A percentile compares a stretch with the other conserved stretches of the same genome.
phyloP scores from a whole-genome alignment of 2,329 filamentous ascomycete genomes.

The Lachnellula willkommii region DNA sequence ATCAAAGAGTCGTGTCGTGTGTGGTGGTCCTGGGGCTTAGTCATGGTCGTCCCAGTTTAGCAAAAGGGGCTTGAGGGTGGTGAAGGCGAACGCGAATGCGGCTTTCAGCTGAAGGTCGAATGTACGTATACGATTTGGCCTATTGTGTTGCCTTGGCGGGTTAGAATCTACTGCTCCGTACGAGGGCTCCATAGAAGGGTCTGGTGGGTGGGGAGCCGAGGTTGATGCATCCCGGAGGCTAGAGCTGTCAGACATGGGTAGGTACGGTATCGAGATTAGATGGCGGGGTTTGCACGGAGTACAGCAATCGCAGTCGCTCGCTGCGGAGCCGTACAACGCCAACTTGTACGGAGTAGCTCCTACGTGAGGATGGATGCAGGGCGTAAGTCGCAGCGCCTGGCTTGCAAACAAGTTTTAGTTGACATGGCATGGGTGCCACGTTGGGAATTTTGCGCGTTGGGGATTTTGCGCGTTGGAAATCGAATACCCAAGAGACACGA shows the following conservation, averaged over 20 bases:
- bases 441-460: background rate
- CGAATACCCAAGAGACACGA: background rate
- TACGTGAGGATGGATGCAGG: background rate
- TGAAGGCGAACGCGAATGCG: background rate
- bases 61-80: background rate
- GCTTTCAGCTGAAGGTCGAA: background rate
- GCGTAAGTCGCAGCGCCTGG: background rate
- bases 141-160: too few relatives aligned
- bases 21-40: background rate
- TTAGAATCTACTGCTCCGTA: too few relatives aligned
- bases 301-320: too few relatives aligned
- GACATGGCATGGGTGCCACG: background rate
- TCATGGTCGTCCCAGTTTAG: background rate
- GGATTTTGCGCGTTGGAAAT: background rate
- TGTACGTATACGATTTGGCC: too few relatives aligned
- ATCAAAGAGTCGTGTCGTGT: background rate
- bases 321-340: too few relatives aligned
- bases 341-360: background rate
- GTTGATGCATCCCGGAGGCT: too few relatives aligned
- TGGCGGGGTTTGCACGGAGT: too few relatives aligned
- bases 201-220: too few relatives aligned
- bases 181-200: too few relatives aligned
- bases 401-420: background rate
- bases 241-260: too few relatives aligned
- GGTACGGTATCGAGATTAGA: too few relatives aligned